These are phyloP conservation scores for Cicer judaicum DNA, from an alignment of 306 rosid species.

Conservation along the genomic window DNA sequence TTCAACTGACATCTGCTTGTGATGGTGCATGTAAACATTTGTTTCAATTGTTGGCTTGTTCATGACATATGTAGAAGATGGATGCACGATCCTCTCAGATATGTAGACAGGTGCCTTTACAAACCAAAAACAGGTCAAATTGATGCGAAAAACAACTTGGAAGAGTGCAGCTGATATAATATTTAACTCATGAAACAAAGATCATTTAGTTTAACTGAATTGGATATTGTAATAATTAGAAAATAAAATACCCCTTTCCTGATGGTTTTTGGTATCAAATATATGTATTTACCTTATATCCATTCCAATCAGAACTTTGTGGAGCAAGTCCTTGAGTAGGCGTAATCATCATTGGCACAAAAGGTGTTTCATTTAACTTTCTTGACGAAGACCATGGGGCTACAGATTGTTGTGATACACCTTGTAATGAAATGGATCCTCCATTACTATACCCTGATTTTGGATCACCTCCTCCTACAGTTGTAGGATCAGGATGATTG, in stretches of 20 bases:
- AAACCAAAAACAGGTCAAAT: slow-evolving; percentile 45
- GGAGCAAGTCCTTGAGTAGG: slow-evolving; percentile 68
- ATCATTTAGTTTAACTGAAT: slow-evolving; percentile 19
- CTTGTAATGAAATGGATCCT: slow-evolving; percentile 58
- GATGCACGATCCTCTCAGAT: slow-evolving; percentile 67
- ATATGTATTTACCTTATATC: slow-evolving; percentile 68
- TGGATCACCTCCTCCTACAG: slow-evolving; percentile 64
- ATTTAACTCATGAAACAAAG: not conserved
- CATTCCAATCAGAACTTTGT: slow-evolving; percentile 76
- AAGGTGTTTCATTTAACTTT: slow-evolving; percentile 71
- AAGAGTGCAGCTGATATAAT: slow-evolving; percentile 10
- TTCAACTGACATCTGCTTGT: slow-evolving; percentile 55
- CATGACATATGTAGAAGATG: slow-evolving; percentile 62
- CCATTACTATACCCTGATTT: slow-evolving; percentile 68
- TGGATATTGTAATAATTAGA: not conserved
- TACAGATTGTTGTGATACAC: slow-evolving; percentile 58
- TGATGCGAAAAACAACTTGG: slow-evolving; percentile 19
- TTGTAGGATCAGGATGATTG: slow-evolving; percentile 95
- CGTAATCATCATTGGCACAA: slow-evolving; percentile 65
- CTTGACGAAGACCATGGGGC: slow-evolving; percentile 72
- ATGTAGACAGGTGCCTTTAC: slow-evolving; percentile 73
- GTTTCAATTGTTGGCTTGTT: slow-evolving; percentile 62
- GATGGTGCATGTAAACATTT: slow-evolving; percentile 60
- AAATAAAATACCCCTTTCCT: slow-evolving; percentile 15
- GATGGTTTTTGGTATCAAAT: slow-evolving; percentile 20